These are phyloP conservation scores for Arabidopsis suecica DNA, from an alignment of 345 rosid species.

Conservation along the genomic window DNA sequence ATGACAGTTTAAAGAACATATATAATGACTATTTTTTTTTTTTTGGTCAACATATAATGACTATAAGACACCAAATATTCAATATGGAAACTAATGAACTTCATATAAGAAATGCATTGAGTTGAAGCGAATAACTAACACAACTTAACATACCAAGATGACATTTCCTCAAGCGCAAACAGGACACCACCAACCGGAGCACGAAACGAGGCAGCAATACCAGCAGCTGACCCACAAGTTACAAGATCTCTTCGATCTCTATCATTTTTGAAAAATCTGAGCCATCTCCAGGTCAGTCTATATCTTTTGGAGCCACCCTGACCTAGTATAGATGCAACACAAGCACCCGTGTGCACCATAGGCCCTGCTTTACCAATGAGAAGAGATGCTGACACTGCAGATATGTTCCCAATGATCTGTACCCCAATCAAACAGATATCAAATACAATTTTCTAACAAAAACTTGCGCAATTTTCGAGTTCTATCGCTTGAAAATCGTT, in stretches of 20 bases:
- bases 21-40: too few relatives aligned
- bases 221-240: slow-evolving; percentile 96
- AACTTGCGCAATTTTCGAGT: background rate
- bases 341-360: slow-evolving; percentile 94
- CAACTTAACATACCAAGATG: slow-evolving; percentile 73
- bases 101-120: background rate
- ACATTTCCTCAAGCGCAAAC: slow-evolving; percentile 93
- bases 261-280: slow-evolving; percentile 79
- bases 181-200: slow-evolving; percentile 95
- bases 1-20: background rate
- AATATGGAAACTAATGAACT: background rate
- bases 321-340: slow-evolving; percentile 84
- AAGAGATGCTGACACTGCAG: slow-evolving; percentile 88
- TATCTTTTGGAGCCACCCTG: slow-evolving; percentile 93
- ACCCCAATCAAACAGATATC: slow-evolving; percentile 27
- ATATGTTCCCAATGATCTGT: slow-evolving; percentile 83
- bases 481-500: background rate
- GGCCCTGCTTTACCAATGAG: slow-evolving; percentile 98
- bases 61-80: background rate
- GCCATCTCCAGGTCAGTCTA: slow-evolving; percentile 81
- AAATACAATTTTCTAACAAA: background rate
- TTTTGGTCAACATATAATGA: too few relatives aligned
- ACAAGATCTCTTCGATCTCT: slow-evolving; percentile 91
- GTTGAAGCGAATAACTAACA: background rate
- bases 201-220: slow-evolving; percentile 91